Evolutionary conservation across 2,329 filamentous ascomycete species (phyloP).

Genomic region (Chaetomium globosum): DNA sequence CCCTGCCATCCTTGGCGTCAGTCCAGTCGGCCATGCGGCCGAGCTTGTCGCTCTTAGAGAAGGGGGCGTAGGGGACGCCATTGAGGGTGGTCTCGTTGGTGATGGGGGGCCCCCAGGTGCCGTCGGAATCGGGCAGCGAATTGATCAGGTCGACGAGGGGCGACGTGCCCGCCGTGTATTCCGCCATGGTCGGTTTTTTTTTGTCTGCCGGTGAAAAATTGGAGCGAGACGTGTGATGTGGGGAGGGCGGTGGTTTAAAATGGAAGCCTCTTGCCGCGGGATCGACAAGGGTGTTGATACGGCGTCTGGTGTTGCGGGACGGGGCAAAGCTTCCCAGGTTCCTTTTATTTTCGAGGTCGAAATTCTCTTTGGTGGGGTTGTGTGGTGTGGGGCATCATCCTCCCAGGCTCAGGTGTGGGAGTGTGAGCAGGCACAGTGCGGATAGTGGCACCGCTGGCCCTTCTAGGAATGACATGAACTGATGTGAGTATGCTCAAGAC

Average conservation of each 20-base stretch:
- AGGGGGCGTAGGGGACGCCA: conserved; percentile 95
- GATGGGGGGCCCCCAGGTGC: conserved; percentile 84
- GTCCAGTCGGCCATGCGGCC: conserved; percentile 99
- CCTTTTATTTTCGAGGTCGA: conserved; percentile 21
- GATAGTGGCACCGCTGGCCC: background rate
- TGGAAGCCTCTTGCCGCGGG: background rate
- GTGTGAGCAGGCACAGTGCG: background rate
- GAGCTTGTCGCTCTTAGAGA: conserved; percentile 97
- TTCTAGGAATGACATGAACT: background rate
- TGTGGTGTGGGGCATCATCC: conserved; percentile 19
- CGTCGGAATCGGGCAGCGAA: conserved; percentile 67
- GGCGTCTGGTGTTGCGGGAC: conserved; percentile 5
- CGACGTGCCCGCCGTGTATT: conserved; percentile 31
- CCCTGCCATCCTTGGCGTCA: conserved; percentile 81
- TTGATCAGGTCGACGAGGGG: conserved; percentile 65
- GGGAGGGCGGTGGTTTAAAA: background rate
- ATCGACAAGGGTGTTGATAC: conserved; percentile 9
- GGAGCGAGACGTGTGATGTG: background rate
- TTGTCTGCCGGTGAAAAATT: background rate
- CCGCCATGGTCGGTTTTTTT: conserved; percentile 33
- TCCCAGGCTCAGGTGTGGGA: background rate
- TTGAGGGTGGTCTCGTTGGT: conserved; percentile 86
- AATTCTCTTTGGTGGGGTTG: conserved; percentile 28
- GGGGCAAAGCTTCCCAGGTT: conserved; percentile 16
- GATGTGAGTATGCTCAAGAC: background rate